Percentiles rank a stretch among this genome's conserved stretches.
Conservation (phyloP, 176 grass and related monocot species). For the Melocanna baccifera region DNA sequence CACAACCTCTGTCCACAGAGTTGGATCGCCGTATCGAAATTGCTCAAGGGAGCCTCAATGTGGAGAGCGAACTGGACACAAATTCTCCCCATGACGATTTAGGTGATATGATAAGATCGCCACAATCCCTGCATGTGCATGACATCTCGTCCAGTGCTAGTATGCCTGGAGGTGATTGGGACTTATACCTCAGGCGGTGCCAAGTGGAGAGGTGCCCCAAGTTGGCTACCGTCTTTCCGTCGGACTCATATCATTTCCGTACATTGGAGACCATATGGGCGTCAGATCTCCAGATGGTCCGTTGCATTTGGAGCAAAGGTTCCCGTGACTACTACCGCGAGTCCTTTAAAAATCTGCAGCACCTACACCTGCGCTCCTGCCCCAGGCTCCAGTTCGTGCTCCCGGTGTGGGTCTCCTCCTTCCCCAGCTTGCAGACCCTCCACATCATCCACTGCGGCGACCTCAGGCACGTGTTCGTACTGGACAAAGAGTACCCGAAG, state of each 20-base stretch:
- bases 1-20: background rate
- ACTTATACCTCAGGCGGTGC: background rate
- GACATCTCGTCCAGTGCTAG: too few species aligned
- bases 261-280: background rate
- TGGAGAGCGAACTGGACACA: background rate
- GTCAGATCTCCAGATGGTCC: background rate
- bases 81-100: accelerated
- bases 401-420: too few species aligned
- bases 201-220: background rate
- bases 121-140: background rate
- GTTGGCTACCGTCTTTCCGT: background rate
- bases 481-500: accelerated
- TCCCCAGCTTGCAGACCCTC: too few species aligned
- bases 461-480: too few species aligned
- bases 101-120: accelerated
- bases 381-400: too few species aligned
- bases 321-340: too few species aligned
- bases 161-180: background rate
- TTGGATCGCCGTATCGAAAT: background rate
- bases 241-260: accelerated
- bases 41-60: background rate
- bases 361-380: too few species aligned
- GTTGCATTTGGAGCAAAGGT: too few species aligned
- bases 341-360: too few species aligned
- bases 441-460: too few species aligned